Conservation (phyloP, 1,284 basidiomycete species). For the Cerrena zonata region DNA sequence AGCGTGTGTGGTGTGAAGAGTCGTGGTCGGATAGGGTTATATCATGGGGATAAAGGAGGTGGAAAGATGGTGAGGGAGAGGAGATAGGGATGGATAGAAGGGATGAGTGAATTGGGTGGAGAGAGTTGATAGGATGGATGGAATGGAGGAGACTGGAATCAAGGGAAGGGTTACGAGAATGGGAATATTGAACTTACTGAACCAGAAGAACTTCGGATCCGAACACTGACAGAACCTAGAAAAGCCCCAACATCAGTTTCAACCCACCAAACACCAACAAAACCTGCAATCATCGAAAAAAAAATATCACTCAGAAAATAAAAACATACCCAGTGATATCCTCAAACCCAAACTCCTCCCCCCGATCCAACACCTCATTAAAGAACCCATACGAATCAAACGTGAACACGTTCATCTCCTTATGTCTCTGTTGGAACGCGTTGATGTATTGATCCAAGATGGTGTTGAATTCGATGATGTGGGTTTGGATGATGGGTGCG, state of each 20-base stretch:
- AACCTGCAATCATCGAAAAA: too few relatives aligned
- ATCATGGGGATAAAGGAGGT: too few relatives aligned
- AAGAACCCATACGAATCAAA: constrained; percentile 51
- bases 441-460: constrained; percentile 32
- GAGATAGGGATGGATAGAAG: too few relatives aligned
- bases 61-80: too few relatives aligned
- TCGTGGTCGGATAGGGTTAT: too few relatives aligned
- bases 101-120: too few relatives aligned
- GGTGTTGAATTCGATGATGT: constrained; percentile 39
- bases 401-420: constrained; percentile 35
- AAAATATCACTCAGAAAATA: too few relatives aligned
- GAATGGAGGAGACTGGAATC: too few relatives aligned
- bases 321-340: constrained; percentile 42
- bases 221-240: constrained; percentile 46
- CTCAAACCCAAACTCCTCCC: constrained; percentile 38
- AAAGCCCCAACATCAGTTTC: neutral
- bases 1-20: neutral
- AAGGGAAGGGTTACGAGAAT: too few relatives aligned
- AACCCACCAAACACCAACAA: neutral
- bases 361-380: constrained; percentile 39
- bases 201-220: constrained; percentile 48
- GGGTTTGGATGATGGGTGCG: constrained; percentile 27
- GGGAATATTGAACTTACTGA: too few relatives aligned
- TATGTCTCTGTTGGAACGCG: constrained; percentile 33
- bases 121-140: too few relatives aligned